Evolutionary conservation across 2,329 filamentous ascomycete genomes (phyloP).

Genomic region (Monascus ruber): DNA sequence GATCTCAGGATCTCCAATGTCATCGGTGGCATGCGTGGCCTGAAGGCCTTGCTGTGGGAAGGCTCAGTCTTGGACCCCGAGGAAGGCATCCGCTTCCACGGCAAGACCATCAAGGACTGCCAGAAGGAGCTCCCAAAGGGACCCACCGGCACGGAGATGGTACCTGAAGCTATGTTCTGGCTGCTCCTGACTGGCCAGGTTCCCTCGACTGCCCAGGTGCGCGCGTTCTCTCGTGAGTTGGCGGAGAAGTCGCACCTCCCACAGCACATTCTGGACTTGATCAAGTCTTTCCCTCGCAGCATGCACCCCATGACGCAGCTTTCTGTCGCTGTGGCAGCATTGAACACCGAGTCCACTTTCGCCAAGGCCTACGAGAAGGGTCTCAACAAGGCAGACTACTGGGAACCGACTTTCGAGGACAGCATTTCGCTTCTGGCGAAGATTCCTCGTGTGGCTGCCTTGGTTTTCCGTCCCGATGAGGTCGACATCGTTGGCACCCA

Average conservation of each 20-base stretch:
- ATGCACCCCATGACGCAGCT: constrained; percentile 99
- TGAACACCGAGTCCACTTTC: constrained; percentile 90
- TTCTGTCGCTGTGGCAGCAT: constrained; percentile 84
- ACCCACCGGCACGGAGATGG: constrained; percentile 81
- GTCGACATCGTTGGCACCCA: constrained; percentile 61
- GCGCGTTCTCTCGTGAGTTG: constrained; percentile 70
- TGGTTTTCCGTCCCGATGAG: constrained; percentile 87
- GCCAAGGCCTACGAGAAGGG: constrained; percentile 87
- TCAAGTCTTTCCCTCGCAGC: constrained; percentile 77
- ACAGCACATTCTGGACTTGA: constrained; percentile 71
- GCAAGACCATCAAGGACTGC: constrained; percentile 95
- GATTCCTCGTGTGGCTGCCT: constrained; percentile 89
- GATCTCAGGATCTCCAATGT: constrained; percentile 91
- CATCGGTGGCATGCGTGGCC: constrained; percentile 90
- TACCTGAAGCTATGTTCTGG: constrained; percentile 99
- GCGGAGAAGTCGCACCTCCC: constrained; percentile 79
- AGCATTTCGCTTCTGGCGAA: constrained; percentile 88
- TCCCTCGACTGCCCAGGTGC: constrained; percentile 70
- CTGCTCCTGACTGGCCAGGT: constrained; percentile 87
- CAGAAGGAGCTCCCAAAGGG: constrained; percentile 90
- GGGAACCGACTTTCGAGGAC: constrained; percentile 97
- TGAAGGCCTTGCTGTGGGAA: constrained; percentile 99
- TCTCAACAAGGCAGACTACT: constrained; percentile 92
- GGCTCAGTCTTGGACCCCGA: constrained; percentile 93
- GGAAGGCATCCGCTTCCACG: constrained; percentile 96